These are phyloP conservation scores for Kodamaea suecica DNA, from an alignment of 1,139 yeast species.

Conservation along the genomic window DNA sequence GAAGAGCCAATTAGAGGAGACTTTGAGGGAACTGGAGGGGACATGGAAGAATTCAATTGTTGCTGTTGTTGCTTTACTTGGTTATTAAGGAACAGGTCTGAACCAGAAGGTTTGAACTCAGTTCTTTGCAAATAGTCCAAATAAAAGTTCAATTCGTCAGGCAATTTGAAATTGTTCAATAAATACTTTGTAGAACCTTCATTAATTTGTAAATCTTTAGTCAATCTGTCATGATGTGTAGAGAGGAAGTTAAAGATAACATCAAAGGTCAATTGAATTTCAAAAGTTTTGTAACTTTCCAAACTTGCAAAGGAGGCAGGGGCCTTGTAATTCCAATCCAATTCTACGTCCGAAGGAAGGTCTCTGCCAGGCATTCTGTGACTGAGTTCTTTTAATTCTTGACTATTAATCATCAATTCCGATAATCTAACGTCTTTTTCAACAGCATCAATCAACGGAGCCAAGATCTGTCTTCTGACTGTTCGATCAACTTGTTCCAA, in stretches of 20 bases:
- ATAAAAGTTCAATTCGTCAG: slow-evolving; percentile 38
- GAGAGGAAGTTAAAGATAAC: slow-evolving; percentile 70
- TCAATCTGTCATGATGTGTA: slow-evolving; percentile 46
- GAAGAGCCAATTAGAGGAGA: too few species aligned
- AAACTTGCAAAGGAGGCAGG: slow-evolving; percentile 75
- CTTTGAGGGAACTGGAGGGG: slow-evolving; percentile 4
- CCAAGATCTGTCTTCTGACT: slow-evolving; percentile 55
- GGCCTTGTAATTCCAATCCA: slow-evolving; percentile 72
- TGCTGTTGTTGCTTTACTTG: slow-evolving; percentile 14
- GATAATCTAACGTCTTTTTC: slow-evolving; percentile 51
- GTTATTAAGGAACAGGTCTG: slow-evolving; percentile 12
- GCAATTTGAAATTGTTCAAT: slow-evolving; percentile 43
- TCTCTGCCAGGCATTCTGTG: slow-evolving; percentile 15
- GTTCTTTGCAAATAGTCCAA: slow-evolving; percentile 32
- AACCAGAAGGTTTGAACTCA: slow-evolving; percentile 21
- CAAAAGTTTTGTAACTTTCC: slow-evolving; percentile 67
- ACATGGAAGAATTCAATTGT: slow-evolving; percentile 8
- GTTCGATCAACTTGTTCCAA: slow-evolving; percentile 51
- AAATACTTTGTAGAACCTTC: slow-evolving; percentile 68
- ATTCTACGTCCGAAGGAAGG: slow-evolving; percentile 31
- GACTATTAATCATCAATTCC: slow-evolving; percentile 40
- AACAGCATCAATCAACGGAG: slow-evolving; percentile 51
- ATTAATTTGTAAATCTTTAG: slow-evolving; percentile 46
- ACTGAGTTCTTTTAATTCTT: slow-evolving; percentile 40
- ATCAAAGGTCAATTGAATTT: slow-evolving; percentile 67